Conservation (phyloP, 352 stramenopile species). For the Aphanomyces astaci region DNA sequence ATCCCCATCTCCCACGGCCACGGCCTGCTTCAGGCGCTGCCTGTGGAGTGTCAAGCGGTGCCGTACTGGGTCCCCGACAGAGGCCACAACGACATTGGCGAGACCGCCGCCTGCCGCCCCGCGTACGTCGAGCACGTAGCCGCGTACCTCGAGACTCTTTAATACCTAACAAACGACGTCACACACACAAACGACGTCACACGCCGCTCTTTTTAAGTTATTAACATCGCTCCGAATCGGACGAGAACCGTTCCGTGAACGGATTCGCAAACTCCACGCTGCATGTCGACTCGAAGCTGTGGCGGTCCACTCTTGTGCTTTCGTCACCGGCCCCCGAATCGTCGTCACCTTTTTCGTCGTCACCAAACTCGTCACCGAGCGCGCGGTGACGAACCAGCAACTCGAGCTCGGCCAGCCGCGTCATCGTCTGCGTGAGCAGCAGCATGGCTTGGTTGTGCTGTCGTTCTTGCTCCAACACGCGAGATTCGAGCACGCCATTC, state of each 20-base stretch:
- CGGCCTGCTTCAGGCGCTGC: constrained; percentile 21
- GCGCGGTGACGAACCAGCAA: background rate
- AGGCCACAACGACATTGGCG: constrained; percentile 29
- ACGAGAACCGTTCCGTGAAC: constrained; percentile 21
- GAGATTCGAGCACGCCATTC: constrained; percentile 64
- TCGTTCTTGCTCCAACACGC: constrained; percentile 66
- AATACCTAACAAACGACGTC: background rate
- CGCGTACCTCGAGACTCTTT: constrained; percentile 18
- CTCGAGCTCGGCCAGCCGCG: constrained; percentile 74
- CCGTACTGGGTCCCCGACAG: constrained; percentile 24
- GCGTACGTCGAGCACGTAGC: constrained; percentile 22
- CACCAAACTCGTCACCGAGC: no score
- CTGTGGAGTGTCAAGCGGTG: background rate
- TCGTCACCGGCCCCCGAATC: background rate
- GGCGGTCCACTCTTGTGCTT: background rate
- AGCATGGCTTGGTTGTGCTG: constrained; percentile 84
- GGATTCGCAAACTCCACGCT: constrained; percentile 20
- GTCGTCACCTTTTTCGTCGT: background rate
- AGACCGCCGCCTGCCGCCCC: constrained; percentile 13
- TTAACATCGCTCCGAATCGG: no score
- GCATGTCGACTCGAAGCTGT: constrained; percentile 1
- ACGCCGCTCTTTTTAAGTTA: no score
- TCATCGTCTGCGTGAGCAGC: constrained; percentile 79
- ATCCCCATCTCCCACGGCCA: constrained; percentile 23
- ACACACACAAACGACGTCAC: no score